These are phyloP conservation scores for Ulvella scutata DNA, from an alignment of 139 green algal genomes.

Conservation along the genomic window DNA sequence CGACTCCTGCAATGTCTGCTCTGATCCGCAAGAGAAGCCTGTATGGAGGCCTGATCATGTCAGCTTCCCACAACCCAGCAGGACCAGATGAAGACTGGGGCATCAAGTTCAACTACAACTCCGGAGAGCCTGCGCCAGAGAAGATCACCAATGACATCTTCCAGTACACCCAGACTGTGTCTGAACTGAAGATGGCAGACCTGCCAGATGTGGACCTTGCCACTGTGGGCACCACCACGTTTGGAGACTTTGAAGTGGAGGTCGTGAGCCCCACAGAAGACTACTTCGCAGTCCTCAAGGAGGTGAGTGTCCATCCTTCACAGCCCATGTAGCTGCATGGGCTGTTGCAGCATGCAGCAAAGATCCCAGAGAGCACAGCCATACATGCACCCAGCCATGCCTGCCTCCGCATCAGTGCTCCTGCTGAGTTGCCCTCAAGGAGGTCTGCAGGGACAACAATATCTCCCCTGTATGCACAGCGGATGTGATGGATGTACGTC, in stretches of 20 bases:
- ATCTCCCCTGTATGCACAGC: too few species aligned
- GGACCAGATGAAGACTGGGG: constrained; percentile 95
- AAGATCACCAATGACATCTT: constrained; percentile 97
- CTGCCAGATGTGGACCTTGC: constrained; percentile 88
- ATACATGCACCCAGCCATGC: too few species aligned
- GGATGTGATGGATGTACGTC: too few species aligned
- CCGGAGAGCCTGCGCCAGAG: constrained; percentile 88
- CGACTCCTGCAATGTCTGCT: constrained; percentile 91
- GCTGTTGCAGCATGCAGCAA: neutral
- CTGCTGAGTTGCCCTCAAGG: too few species aligned
- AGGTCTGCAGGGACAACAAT: too few species aligned
- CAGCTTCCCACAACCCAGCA: constrained; percentile 91
- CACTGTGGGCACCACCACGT: constrained; percentile 41
- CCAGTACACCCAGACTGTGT: constrained; percentile 70
- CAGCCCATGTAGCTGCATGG: neutral
- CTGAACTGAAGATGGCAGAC: constrained; percentile 69
- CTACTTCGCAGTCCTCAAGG: constrained; percentile 76
- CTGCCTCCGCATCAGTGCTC: too few species aligned
- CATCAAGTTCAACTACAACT: constrained; percentile 99
- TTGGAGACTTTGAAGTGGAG: constrained; percentile 90
- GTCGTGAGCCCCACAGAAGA: constrained; percentile 83
- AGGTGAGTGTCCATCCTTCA: constrained; percentile 1
- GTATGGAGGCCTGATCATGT: constrained; percentile 96
- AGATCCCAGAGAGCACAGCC: too few species aligned
- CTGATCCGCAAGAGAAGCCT: constrained; percentile 78